Conservation (phyloP, 352 stramenopile genomes). For the Globisporangium okanoganense region DNA sequence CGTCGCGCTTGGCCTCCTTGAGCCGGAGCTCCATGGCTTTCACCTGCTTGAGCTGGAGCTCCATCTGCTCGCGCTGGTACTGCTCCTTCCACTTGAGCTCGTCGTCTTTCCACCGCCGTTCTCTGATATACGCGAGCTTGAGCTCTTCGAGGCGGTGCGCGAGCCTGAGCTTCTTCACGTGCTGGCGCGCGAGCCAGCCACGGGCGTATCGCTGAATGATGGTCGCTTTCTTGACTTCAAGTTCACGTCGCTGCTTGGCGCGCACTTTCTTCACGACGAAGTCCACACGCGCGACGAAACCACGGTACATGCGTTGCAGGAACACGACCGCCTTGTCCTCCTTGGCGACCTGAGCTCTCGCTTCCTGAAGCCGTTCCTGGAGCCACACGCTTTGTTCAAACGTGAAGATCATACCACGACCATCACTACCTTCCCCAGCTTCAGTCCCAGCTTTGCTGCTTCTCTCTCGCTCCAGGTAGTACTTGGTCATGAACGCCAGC, state of each 20-base stretch:
- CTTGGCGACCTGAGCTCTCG: slow-evolving; percentile 23
- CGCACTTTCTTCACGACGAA: slow-evolving; percentile 39
- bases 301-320: slow-evolving; percentile 53
- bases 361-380: slow-evolving; percentile 28
- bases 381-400: slow-evolving; percentile 42
- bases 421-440: too few species aligned
- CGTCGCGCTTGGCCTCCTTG: slow-evolving; percentile 59
- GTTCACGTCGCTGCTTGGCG: slow-evolving; percentile 22
- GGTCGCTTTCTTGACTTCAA: slow-evolving; percentile 29
- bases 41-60: slow-evolving; percentile 42
- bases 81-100: slow-evolving; percentile 45
- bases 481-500: slow-evolving; percentile 40
- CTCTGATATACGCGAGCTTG: slow-evolving; percentile 54
- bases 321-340: slow-evolving; percentile 45
- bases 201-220: slow-evolving; percentile 33
- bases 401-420: slow-evolving; percentile 21
- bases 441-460: too few species aligned
- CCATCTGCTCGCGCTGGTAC: slow-evolving; percentile 56
- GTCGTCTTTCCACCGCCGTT: slow-evolving; percentile 55
- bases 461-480: slow-evolving; percentile 23
- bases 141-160: slow-evolving; percentile 37
- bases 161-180: slow-evolving; percentile 23
- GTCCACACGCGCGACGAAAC: slow-evolving; percentile 34
- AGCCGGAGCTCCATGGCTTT: slow-evolving; percentile 40
- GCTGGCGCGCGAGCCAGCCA: slow-evolving; percentile 33